Base-by-base conservation (phyloP, 1,284 basidiomycete genomes). In the Tausonia pullulans region DNA sequence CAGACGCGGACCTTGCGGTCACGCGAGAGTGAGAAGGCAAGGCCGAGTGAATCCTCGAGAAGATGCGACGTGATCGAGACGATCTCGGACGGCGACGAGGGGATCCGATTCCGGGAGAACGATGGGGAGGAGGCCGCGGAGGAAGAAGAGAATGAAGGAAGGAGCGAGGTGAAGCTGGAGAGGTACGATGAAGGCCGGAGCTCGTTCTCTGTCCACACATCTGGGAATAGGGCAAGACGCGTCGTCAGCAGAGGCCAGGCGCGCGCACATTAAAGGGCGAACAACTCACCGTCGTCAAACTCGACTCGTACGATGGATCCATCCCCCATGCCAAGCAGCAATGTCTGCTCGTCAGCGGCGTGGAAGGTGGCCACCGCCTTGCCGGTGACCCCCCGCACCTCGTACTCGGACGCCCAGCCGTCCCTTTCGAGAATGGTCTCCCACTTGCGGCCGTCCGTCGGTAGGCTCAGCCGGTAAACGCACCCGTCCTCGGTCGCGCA, bases 1-100 rank as follows among this genome's bases (percentile, higher is more conserved):
- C 92, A 97, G 53, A 88, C 80, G 58, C 90, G 82, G 55, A 96
- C 79, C 62, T 86, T 87, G 64, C 87, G 82, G 77, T 96, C 91
- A 64, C 90, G 81, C n/a, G 91, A 91, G 58, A 96, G 81, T 1
- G 90, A 87, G 82, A 90, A 94, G 27, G 87, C 76, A 67, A 87
- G 80, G 10, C 81, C 81, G 65, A 86, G 79, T 70, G 88, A 84
- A 41, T 72, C 71, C 2, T 68, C 65, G 14, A 60, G 53, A 8
- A 55, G 58, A 39, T 65, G 59, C 8, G 67, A 64, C 10, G 66
- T 58, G 10, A 65, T 55, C 9, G 58, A 59, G 13, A 64, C 51
- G 51, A 59, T 54, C 41, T 64, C 58, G 27, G 60, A 68, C 3
- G 65, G 64, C 56, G 64, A 68, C 52, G 56, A 57, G 58, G 60